Conservation (phyloP, 1,284 basidiomycete genomes). For the Pascua sp. region DNA sequence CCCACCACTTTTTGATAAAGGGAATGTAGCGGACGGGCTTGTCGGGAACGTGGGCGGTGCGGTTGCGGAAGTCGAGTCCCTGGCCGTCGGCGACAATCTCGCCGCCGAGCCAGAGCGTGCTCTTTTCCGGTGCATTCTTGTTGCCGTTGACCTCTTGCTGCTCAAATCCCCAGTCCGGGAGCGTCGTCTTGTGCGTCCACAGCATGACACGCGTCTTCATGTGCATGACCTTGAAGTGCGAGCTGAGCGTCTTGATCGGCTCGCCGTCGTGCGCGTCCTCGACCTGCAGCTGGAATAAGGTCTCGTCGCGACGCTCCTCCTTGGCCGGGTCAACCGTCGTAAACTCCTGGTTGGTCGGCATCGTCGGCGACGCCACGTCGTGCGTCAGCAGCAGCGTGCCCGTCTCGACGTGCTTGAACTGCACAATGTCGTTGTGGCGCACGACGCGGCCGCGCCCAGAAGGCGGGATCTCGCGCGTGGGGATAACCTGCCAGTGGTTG, state of each 20-base stretch:
- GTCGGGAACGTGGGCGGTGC: constrained; percentile 54
- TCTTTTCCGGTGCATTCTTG: constrained; percentile 81
- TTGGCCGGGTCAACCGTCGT: constrained; percentile 78
- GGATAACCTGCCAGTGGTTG: constrained; percentile 93
- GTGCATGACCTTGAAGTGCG: constrained; percentile 86
- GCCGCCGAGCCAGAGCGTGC: constrained; percentile 82
- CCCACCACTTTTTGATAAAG: constrained; percentile 92
- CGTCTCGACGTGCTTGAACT: constrained; percentile 83
- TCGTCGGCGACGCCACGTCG: constrained; percentile 94
- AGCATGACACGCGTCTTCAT: constrained; percentile 84
- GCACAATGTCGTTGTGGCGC: constrained; percentile 81
- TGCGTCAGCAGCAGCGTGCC: constrained; percentile 83
- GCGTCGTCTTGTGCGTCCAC: constrained; percentile 80
- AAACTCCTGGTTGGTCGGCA: constrained; percentile 98
- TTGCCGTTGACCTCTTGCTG: constrained; percentile 99
- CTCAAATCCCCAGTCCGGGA: constrained; percentile 95
- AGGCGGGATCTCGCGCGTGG: constrained; percentile 85
- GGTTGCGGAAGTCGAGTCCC: constrained; percentile 59
- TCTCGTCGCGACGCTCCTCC: constrained; percentile 71
- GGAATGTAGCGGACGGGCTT: constrained; percentile 75
- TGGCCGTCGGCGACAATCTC: constrained; percentile 70
- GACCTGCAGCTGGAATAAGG: constrained; percentile 73
- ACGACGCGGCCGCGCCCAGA: constrained; percentile 84
- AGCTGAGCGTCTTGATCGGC: constrained; percentile 84
- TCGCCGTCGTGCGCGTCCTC: constrained; percentile 70